Evolutionary conservation across 176 grass and related monocot species (phyloP), one percentile per base, ranked within the genome.

Genomic region (Cymbopogon citratus): DNA sequence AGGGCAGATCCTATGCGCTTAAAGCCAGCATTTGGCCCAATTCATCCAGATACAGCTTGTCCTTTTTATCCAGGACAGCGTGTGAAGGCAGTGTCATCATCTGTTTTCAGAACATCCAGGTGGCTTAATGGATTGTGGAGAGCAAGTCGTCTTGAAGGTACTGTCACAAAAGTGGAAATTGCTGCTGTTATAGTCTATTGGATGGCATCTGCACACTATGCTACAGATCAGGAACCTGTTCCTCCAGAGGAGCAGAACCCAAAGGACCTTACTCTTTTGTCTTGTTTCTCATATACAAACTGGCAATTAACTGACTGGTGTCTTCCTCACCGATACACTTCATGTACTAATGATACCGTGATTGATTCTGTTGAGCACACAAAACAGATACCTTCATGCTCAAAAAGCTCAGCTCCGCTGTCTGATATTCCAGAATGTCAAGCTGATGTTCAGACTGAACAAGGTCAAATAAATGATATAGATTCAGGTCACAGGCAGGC

Each of bases 281-380:
- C 92, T 80, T 91, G 88, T 65, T 88, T 93, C 82, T 81, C 90
- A 38, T 69, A 93, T 88, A 69, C 87, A 62, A 88, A 90, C 41
- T 99, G 96, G 96, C 96, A 93, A 81, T 81, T 99, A 83, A 90
- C 89, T 90, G 96, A 99, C 27, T 95, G 92, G 92, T 99, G 96
- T 73, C 78, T 91, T 75, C 81, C 80, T 76, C 48, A 86, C 34
- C 78, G 10, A 71, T 64, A 77, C 52, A 16, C 61, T 31, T 67
- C 73, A 56, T 82, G 71, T 81, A 43, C 61, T 38, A 63, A 79
- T 82, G 87, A 81, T 70, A 12, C 54, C 64, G 33, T 45, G 45
- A 62, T 71, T 14, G 71, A 68, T 49, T 80, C 75, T 75, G 81
- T 76, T 24, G 85, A 88, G 46, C 38, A 81, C 29, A 57, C 65